Evolutionary conservation across 2,329 filamentous ascomycete genomes (phyloP), one percentile per base, ranked within the genome.

Genomic region (Amylocarpus encephaloides): DNA sequence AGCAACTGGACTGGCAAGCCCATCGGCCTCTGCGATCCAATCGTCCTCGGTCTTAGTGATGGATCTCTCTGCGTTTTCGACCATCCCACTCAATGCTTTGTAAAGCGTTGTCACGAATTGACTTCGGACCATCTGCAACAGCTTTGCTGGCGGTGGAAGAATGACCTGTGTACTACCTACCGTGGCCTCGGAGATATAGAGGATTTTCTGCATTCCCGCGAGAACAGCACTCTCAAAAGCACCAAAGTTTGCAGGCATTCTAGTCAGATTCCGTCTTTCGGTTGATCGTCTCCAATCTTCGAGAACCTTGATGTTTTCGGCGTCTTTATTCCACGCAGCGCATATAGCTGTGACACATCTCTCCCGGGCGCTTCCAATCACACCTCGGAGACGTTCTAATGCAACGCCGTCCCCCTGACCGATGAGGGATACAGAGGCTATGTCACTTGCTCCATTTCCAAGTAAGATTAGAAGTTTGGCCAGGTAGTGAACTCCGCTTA

Each of bases 61-160:
- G 2, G 83, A 78, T 50, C 82, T 82, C 69, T 97, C 90, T 2
- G 93, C 92, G 67, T 95, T 97, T 69, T 97, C 93, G 1, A 98
- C 90, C 82, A 98, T 92, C 18, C 92, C 93, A 61, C 88, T 94
- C 34, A 98, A 72, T 6, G 89, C 89, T 67, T 95, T 95, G 70
- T 97, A 97, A 39, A 98, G 72, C 51, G 91, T 95, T 6, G 86
- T 90, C 13, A 95, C 90, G 64, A 98, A 98, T 64, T 95, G 89
- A 57, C 83, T 86, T 57, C 91, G 81, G 13, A 97, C 89, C 80
- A 91, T 89, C 66, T 95, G 88, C 39, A 97, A 73, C 39, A 96
- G 73, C 67, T 97, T 98, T 6, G 85, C 77, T 33, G 89, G 85
- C 5, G 93, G 94, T 15, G 92, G 85, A 19, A 86, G 79, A 50